Conservation (phyloP, 495 filamentous ascomycete genomes). For the Diplogelasinospora grovesii region DNA sequence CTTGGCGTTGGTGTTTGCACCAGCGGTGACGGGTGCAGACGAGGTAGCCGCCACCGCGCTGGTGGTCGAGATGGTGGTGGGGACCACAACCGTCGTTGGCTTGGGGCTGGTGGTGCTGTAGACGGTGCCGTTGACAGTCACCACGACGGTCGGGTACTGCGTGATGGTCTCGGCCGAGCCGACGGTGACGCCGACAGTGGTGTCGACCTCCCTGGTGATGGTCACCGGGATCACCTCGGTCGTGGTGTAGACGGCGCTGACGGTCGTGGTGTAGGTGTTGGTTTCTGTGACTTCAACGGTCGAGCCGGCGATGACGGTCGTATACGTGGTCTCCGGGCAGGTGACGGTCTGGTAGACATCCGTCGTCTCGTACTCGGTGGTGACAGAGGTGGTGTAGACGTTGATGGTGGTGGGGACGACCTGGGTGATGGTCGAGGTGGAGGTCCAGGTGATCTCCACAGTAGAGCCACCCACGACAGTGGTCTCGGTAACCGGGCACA, state of each 20-base stretch:
- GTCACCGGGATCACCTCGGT: slow-evolving; percentile 31
- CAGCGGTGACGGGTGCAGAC: slow-evolving; percentile 18
- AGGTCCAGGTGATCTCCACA: slow-evolving; percentile 36
- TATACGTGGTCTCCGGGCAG: slow-evolving; percentile 35
- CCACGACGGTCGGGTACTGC: slow-evolving; percentile 22
- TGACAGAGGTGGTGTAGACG: slow-evolving; percentile 28
- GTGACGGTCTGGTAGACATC: slow-evolving; percentile 35
- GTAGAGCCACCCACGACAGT: slow-evolving; percentile 34
- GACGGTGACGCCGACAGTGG: slow-evolving; percentile 28
- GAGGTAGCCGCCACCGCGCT: slow-evolving; percentile 3
- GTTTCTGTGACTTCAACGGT: slow-evolving; percentile 38
- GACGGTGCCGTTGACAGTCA: slow-evolving; percentile 14
- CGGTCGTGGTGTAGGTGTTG: slow-evolving; percentile 32
- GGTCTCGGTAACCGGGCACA: slow-evolving; percentile 39
- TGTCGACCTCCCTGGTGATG: slow-evolving; percentile 27
- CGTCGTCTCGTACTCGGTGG: slow-evolving; percentile 34
- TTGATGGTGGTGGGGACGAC: slow-evolving; percentile 17
- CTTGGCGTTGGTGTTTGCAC: slow-evolving; percentile 15
- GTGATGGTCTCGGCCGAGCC: slow-evolving; percentile 25
- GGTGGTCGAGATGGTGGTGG: slow-evolving; percentile 17
- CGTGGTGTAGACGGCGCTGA: slow-evolving; percentile 26
- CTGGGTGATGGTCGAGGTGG: slow-evolving; percentile 30
- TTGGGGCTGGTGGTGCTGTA: slow-evolving; percentile 11
- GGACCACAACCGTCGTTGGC: slow-evolving; percentile 23
- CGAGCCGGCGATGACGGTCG: slow-evolving; percentile 34